Conservation (phyloP, 2,329 filamentous ascomycete species). For the Aureobasidium sp. region DNA sequence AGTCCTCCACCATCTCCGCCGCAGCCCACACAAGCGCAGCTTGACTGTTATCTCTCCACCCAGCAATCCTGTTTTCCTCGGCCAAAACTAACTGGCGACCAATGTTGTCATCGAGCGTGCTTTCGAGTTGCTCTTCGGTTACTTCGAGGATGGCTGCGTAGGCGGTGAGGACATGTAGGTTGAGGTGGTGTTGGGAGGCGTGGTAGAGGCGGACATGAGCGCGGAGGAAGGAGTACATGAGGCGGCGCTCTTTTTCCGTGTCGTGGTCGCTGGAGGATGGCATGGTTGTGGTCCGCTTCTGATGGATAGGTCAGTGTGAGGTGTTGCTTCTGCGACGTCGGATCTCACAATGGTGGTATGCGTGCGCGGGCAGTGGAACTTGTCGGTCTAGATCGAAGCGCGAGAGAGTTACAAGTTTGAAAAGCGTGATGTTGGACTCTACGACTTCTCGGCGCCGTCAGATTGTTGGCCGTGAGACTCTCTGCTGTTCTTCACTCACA, state of each 20-base stretch:
- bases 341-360: too few species aligned
- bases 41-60: background rate
- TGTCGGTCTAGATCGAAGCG: too few species aligned
- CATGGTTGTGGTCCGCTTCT: background rate
- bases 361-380: too few species aligned
- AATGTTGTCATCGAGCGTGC: background rate
- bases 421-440: too few species aligned
- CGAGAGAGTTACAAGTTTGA: too few species aligned
- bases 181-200: background rate
- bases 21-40: background rate
- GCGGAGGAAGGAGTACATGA: background rate
- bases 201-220: background rate
- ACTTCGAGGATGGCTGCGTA: slow-evolving; percentile 2
- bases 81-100: background rate
- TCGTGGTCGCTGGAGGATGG: slow-evolving; percentile 12
- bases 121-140: background rate
- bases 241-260: background rate
- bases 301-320: too few species aligned
- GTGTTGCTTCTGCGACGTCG: too few species aligned
- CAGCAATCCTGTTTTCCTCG: background rate
- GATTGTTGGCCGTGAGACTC: too few species aligned
- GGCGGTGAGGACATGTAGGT: background rate
- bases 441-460: too few species aligned
- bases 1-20: slow-evolving; percentile 4
- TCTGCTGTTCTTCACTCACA: too few species aligned